Conservation (phyloP, 2,329 filamentous ascomycete species). For the Hypoxylon sp. region DNA sequence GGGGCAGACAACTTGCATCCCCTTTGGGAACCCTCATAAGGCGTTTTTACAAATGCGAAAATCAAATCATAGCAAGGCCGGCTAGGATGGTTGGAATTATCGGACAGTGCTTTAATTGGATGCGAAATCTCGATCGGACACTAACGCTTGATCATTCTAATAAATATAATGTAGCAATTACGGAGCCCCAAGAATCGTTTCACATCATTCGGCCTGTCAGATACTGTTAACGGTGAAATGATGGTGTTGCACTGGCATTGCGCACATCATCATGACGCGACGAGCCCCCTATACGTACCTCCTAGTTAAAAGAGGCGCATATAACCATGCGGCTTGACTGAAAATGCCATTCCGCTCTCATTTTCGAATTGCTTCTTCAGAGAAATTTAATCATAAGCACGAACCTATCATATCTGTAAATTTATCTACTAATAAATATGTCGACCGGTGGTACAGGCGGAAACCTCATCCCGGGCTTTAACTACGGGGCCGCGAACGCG, state of each 20-base stretch:
- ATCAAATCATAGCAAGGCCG: neutral
- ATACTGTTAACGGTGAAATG: constrained; percentile 14
- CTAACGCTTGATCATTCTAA: constrained; percentile 18
- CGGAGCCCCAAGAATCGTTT: constrained; percentile 20
- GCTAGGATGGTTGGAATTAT: neutral
- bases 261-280: constrained; percentile 43
- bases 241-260: constrained; percentile 13
- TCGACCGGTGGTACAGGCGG: constrained; percentile 44
- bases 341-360: neutral
- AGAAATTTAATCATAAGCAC: neutral
- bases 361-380: neutral
- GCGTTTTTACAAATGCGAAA: no score
- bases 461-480: constrained; percentile 21
- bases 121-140: constrained; percentile 18
- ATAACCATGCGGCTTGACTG: neutral
- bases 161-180: constrained; percentile 24
- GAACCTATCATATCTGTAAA: neutral
- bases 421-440: constrained; percentile 22
- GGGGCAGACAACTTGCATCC: no score
- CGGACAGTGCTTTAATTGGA: neutral
- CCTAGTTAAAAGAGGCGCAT: neutral
- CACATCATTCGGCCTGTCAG: constrained; percentile 16
- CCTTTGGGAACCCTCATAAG: neutral
- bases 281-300: neutral
- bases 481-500: constrained; percentile 26